Evolutionary conservation across 1,284 basidiomycete genomes (phyloP).

Genomic region (Ceratobasidium sp.): DNA sequence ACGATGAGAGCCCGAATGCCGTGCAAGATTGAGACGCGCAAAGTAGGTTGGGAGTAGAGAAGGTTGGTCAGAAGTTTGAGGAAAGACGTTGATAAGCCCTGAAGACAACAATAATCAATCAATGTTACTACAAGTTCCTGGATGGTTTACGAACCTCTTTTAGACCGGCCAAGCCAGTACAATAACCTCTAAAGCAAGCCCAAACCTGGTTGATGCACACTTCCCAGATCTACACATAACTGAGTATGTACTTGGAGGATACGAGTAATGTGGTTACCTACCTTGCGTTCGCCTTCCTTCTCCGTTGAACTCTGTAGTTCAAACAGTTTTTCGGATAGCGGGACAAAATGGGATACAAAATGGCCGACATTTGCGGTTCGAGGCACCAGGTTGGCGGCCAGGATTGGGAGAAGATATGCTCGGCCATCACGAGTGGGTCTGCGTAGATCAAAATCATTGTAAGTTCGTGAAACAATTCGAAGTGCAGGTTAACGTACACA

Average conservation of each 20-base stretch:
- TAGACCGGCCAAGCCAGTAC: constrained; percentile 57
- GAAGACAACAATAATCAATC: constrained; percentile 32
- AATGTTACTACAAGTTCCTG: no score
- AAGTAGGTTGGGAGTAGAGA: constrained; percentile 50
- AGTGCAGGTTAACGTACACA: constrained; percentile 66
- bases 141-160: constrained; percentile 32
- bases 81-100: constrained; percentile 54
- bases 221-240: constrained; percentile 50
- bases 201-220: constrained; percentile 45
- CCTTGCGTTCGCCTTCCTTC: constrained; percentile 80
- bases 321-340: constrained; percentile 94
- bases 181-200: constrained; percentile 61
- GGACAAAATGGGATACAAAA: constrained; percentile 93
- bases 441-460: constrained; percentile 43
- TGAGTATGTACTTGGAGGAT: constrained; percentile 91
- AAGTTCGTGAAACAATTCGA: constrained; percentile 34
- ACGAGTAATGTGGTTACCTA: constrained; percentile 89
- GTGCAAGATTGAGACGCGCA: constrained; percentile 57
- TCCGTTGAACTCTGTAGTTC: constrained; percentile 83
- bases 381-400: constrained; percentile 66
- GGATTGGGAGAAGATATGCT: constrained; percentile 93
- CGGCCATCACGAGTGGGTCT: constrained; percentile 61
- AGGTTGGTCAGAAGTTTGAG: constrained; percentile 53
- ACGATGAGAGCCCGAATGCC: constrained; percentile 60
- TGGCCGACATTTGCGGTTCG: constrained; percentile 85